These are phyloP conservation scores for Cucurbita maxima DNA, from an alignment of 306 rosid species.

Conservation along the genomic window DNA sequence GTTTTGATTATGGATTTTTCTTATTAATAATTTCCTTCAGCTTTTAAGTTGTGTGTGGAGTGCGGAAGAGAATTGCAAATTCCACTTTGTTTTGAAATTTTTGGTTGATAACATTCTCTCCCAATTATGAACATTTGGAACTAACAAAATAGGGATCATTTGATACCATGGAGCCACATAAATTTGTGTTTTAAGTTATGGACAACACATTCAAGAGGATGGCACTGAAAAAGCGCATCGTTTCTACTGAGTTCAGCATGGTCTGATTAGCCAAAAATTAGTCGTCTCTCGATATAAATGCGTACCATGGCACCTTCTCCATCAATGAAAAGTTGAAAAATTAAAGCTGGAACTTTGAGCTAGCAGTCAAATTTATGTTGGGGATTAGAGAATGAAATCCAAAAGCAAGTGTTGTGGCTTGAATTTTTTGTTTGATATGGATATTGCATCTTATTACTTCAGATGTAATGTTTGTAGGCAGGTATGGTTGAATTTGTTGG, in stretches of 20 bases:
- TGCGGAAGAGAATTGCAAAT: background rate
- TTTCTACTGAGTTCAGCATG: background rate
- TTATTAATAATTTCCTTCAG: background rate
- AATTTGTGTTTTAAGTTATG: background rate
- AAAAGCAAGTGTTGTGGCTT: background rate
- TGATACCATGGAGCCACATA: background rate
- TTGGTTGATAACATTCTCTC: background rate
- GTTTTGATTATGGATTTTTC: background rate
- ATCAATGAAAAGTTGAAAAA: background rate
- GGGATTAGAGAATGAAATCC: background rate
- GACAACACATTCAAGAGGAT: background rate
- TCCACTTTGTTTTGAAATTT: background rate
- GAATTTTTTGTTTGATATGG: constrained; percentile 14
- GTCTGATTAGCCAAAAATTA: background rate
- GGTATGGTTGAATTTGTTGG: constrained; percentile 98
- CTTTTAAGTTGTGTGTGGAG: background rate
- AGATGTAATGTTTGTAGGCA: constrained; percentile 52
- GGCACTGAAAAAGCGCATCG: background rate
- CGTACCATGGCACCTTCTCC: background rate
- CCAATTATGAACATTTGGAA: background rate
- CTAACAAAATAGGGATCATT: background rate
- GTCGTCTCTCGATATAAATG: background rate
- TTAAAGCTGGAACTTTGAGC: background rate
- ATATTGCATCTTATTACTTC: constrained; percentile 20
- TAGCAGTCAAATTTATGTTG: background rate